Evolutionary conservation across 2,329 filamentous ascomycete genomes (phyloP).

Genomic region (Fusarium sp.): DNA sequence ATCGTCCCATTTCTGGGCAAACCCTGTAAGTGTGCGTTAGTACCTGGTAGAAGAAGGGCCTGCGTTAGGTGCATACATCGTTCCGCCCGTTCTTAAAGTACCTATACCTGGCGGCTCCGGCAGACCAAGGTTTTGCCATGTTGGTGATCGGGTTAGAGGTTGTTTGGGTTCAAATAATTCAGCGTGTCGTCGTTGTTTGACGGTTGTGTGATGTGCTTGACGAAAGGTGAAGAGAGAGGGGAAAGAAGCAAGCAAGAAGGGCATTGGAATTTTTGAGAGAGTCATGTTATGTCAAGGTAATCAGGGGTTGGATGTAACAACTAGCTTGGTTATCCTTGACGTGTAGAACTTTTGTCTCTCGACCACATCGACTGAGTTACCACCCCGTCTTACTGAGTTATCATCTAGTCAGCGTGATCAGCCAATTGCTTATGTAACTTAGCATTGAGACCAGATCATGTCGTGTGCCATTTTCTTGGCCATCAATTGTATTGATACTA

Average conservation of each 20-base stretch:
- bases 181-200: not conserved
- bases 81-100: no score
- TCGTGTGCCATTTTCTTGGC: not conserved
- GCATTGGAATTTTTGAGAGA: not conserved
- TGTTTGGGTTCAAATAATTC: no score
- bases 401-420: not conserved
- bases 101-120: no score
- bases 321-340: not conserved
- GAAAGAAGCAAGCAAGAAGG: not conserved
- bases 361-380: not conserved
- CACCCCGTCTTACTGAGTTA: not conserved
- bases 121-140: no score
- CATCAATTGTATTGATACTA: not conserved
- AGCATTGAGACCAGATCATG: not conserved
- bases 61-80: not conserved
- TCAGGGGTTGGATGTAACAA: fast-evolving
- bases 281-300: fast-evolving
- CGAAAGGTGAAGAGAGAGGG: not conserved
- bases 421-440: not conserved
- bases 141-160: not conserved
- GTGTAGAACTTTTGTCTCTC: not conserved
- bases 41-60: not conserved
- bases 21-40: not conserved
- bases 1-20: no score
- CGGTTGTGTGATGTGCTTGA: not conserved